Conservation (phyloP, 2,329 filamentous ascomycete genomes). For the Sclerotinia glacialis region DNA sequence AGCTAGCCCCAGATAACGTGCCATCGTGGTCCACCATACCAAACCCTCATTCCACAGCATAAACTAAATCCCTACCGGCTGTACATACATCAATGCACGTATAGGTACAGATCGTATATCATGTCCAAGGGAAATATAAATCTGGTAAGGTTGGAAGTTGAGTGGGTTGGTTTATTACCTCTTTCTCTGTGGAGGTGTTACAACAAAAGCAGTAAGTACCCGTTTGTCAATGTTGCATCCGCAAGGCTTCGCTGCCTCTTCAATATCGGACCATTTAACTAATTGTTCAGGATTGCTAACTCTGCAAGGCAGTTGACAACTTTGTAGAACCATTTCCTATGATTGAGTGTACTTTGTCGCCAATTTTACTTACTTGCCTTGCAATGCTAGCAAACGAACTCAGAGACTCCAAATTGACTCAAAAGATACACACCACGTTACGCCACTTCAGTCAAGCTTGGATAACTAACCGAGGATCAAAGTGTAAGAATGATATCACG, state of each 20-base stretch:
- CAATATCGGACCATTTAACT: background rate
- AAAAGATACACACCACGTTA: background rate
- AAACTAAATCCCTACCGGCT: conserved; percentile 7
- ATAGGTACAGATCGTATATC: conserved; percentile 15
- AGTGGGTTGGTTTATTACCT: background rate
- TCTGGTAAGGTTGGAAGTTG: conserved; percentile 1
- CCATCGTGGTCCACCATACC: background rate
- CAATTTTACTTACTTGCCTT: background rate
- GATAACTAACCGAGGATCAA: background rate
- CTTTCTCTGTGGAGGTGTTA: conserved; percentile 4
- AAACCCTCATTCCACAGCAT: conserved; percentile 5
- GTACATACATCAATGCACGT: conserved; percentile 13
- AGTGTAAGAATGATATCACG: background rate
- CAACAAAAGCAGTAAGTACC: conserved; percentile 12
- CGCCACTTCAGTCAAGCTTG: background rate
- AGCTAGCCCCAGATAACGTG: conserved; percentile 10
- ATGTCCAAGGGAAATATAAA: conserved; percentile 11
- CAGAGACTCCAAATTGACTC: background rate
- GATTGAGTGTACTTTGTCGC: background rate
- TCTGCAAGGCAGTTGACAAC: background rate
- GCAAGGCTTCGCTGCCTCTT: conserved; percentile 1
- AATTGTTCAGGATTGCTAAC: background rate
- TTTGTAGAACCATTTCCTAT: background rate
- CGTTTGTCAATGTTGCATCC: conserved; percentile 24
- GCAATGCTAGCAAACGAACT: background rate